Base-by-base conservation (phyloP, 768 basidiomycete genomes). In the Flagelloscypha sp. region DNA sequence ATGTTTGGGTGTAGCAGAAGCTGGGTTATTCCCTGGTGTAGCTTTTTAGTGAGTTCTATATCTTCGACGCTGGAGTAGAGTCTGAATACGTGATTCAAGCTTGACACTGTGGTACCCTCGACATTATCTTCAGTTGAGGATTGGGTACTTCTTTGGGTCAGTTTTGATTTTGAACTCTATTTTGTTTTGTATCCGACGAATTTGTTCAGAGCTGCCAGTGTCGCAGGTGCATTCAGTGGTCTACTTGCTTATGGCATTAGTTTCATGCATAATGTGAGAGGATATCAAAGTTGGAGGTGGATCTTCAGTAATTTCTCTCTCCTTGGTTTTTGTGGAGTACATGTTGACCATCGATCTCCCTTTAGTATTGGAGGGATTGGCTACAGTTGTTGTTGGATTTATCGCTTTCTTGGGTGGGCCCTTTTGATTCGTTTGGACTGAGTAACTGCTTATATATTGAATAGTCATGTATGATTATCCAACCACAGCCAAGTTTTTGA, bases 21-120 rank as follows among this genome's bases (percentile, higher is more conserved):
- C 79, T 4, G 80, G 83, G 3, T 49, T 83, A 7, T 84, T 79
- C 53, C 81, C 83, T 8, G 81, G 81, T 17, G 76, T 84, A 7
- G 69, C 72, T 0, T 86, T 81, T 58, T 84, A 80, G 81, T 81
- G 37, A 29, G 68, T 52, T 3, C 5, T 24, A 20, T 5, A 10
- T 9, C 20, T 4, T 16, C 24, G 21, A 30, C 7, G 6, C 17
- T 30, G 13, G 7, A 6, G 11, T 28, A 36, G 20, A 33, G 34
- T 1, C 28, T 39, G n/a, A 19, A 34, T 10, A 9, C 24, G 2
- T n/a, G 11, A 17, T 27, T 11, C 18, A 16, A 78, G 74, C 44
- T 56, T 84, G 16, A 76, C 75, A 3, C 55, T 79, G 15, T 83
- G 79, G 79, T 84, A 84, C 43, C 76, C 77, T 6, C 66, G 76